Base-by-base conservation (phyloP, 192 early-diverging fungal genomes). In the Backusella sp. region DNA sequence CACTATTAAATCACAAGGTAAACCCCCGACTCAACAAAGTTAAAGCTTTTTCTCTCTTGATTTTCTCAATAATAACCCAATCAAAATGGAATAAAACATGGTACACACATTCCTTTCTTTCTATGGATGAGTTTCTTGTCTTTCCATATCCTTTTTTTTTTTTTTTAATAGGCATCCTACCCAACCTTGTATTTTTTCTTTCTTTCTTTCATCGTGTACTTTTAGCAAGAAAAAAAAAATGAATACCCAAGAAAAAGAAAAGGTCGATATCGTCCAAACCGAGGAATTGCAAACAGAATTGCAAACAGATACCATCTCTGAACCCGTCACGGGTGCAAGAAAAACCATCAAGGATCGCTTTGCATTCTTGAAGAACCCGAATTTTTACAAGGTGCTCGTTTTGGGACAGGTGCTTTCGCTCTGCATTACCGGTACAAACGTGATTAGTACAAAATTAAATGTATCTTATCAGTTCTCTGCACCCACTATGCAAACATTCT, bases 341-440 rank as follows among this genome's bases (percentile, higher is more conserved):
- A 69, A 69, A 37, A 12, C 21, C 0, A 65, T 70, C 32, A 79
- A 69, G 30, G 62, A 77, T 19, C 75, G 82, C 9, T 62, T 83
- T 11, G 72, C 36, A 4, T 79, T 83, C 34, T 42, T 79, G 15
- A 79, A 74, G 44, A 71, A 77, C 42, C 78, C 74, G 3, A 75
- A 59, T 0, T 83, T 83, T 34, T 67, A 46, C 2, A 76, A 80
- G 68, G 78, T 83, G 14, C 56, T 83, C 3, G 66, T 80, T 11
- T 35, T 83, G 34, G 82, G 82, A n/a, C 82, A 83, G 75, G 80
- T 95, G 4, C 80, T 93, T 28, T 90, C 93, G 3, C 82, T 95
- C 8, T 95, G 92, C 62, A 92, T 95, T 73, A 95, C 93, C 7
- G 85, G 87, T 14, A 93, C 92, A 11, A 92, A 88, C 6, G 87